Evolutionary conservation across 768 basidiomycete species (phyloP), one percentile per base, ranked within the genome.

Genomic region (Termitomyces sp.): DNA sequence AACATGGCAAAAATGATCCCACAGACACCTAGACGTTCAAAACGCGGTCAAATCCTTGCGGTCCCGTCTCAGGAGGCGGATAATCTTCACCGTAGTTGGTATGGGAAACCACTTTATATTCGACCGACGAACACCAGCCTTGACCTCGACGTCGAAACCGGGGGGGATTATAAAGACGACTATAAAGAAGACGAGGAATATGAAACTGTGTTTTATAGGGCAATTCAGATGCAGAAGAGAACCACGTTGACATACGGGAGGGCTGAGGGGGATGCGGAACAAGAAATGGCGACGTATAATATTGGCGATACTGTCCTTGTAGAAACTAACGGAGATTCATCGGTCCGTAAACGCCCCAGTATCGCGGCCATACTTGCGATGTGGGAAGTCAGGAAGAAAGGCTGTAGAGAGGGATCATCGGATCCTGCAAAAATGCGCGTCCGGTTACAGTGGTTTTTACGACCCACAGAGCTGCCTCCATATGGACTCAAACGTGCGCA

Each of bases 371-470:
- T 92, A 46, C 72, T 81, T 17, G 75, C 85, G 0, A 81, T 92
- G 75, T 91, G 88, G 86, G 80, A 87, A 54, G 71, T 73, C 2
- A 61, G 68, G 63, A 60, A 55, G 46, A 66, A 67, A 52, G 71
- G 55, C 23, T 21, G 28, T 21, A 21, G 37, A 2, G 71, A 70
- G 8, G 65, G n/a, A n/a, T n/a, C 65, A 0, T 65, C 66, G n/a
- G 67, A 71, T 34, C 64, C 63, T 2, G 62, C 68, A 37, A 77
- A 72, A 48, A 82, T 85, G 75, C 76, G 80, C 54, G 68, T 88
- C 23, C 77, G 80, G 27, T 70, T 91, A 23, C 89, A 90, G 61
- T 92, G 89, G 89, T 92, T 91, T 63, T 70, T 88, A 59, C 72
- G 83, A 32, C 88, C 88, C 1, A 69, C 72, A 0, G 83, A 91